Evolutionary conservation across 345 rosid species (phyloP), one percentile per base, ranked within the genome.

Genomic region (Eucalyptus polyanthemos): DNA sequence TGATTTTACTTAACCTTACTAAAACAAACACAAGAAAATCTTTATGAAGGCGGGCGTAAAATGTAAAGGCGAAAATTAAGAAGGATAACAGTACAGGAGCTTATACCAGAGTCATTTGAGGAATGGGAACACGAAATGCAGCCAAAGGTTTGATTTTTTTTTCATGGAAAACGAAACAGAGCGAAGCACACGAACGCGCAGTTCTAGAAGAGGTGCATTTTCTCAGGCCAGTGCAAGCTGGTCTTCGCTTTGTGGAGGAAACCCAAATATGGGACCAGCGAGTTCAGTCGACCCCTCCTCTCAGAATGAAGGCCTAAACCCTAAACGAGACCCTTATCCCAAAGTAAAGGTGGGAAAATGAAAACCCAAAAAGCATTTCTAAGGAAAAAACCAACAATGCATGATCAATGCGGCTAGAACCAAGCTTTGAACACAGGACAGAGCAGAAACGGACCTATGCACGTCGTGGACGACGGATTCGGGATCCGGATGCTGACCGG

Each of bases 401-500:
- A 11, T 40, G 47, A 76, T 42, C 47, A 37, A 76, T 76, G 83
- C 47, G 6, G 83, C 83, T 72, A 72, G 83, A 72, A 72, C 83
- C 45, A 37, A 37, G 45, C 27, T 76, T 76, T 37, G 83, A 37
- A 40, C 50, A 6, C 69, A 88, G 54, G 34, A 29, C 37, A 80
- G 88, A 91, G 86, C 42, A 8, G 86, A 87, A 65, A 88, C 81
- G 80, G 94, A 94, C 99, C 99, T 94, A 88, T 93, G 97, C 91
- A 97, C 96, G 80, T 95, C 97, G 89, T 90, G 95, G 91, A 89
- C 99, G 88, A 97, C 98, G 50, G 91, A 89, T 80, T 96, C 98
- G 8, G 99, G 99, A 91, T 95, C 90, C 13, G 97, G 96, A 88
- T 96, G 98, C 49, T 97, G 96, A 86, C 89, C 83, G 40, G 95